Base-by-base conservation (phyloP, 2,329 filamentous ascomycete species). In the Escovopsis sp. region DNA sequence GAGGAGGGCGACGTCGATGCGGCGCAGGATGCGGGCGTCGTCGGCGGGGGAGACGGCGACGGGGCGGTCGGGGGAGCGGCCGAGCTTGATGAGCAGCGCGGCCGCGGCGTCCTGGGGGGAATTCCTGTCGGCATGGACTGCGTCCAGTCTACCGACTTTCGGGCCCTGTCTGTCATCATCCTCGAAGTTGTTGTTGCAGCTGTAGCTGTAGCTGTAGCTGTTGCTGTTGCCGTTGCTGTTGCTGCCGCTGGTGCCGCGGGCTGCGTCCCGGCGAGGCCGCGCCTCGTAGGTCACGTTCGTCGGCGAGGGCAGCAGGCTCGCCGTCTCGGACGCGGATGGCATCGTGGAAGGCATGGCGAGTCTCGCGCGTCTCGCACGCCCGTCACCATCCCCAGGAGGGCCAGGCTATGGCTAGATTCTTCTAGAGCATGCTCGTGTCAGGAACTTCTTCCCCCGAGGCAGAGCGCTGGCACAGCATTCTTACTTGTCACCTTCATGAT, bases 21-120 rank as follows among this genome's bases (percentile, higher is more conserved):
- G 51, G 5, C 56, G 48, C 8, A 60, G 49, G 32, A 59, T 48
- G 25, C 55, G 51, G 4, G 48, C 46, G 30, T 58, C 48, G 33
- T 59, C 55, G 31, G 48, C 50, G 4, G 56, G 45, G 0, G 55
- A 50, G 17, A 60, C 40, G 31, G 41, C 33, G 31, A 58, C 43
- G 32, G 45, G 46, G 38, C 57, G 48, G 29, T 56, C 48, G 0
- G 55, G 53, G 21, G 52, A 53, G 5, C 49, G 50, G 4, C 54
- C 56, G n/a, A 57, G 50, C 32, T 55, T 57, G 31, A 63, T 42
- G 15, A 72, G 53, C 28, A 59, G 50, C 44, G 68, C 61, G 0
- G 62, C 60, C 15, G 60, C 63, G n/a, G 58, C 60, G 39, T 63
- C 63, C 25, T 60, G 58, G 38, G 50, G 42, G 15, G 14, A n/a